These are phyloP conservation scores for Farysia itapuensis DNA, from an alignment of 1,284 basidiomycete species.

Conservation along the genomic window DNA sequence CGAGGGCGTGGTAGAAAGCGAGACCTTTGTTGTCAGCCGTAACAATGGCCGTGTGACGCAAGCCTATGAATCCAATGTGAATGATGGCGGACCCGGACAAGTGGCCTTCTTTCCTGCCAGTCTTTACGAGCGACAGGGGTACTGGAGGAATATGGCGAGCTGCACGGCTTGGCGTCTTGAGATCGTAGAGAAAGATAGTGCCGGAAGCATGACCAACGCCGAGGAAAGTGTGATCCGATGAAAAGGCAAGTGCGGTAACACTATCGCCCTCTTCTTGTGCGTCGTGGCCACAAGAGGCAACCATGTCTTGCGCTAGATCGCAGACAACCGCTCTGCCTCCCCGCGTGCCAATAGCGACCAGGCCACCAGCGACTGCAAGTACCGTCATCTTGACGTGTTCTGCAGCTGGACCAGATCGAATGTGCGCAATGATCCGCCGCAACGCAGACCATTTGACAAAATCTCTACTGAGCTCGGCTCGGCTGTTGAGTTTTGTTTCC, in stretches of 20 bases:
- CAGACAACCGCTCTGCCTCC: constrained; percentile 79
- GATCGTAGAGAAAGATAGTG: constrained; percentile 82
- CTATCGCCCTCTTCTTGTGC: constrained; percentile 62
- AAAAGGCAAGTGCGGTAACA: constrained; percentile 87
- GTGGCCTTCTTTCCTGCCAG: constrained; percentile 91
- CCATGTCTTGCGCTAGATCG: constrained; percentile 74
- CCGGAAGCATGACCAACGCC: constrained; percentile 86
- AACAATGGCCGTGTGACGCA: constrained; percentile 88
- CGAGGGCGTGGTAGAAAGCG: constrained; percentile 92
- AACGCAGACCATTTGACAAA: constrained; percentile 80
- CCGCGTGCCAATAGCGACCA: constrained; percentile 86
- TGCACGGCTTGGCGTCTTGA: constrained; percentile 68
- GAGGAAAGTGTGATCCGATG: constrained; percentile 89
- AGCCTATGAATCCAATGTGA: constrained; percentile 85
- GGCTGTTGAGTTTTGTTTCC: constrained; percentile 29
- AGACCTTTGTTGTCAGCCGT: constrained; percentile 87
- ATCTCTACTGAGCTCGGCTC: constrained; percentile 63
- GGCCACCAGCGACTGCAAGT: constrained; percentile 75
- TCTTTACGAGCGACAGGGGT: constrained; percentile 68
- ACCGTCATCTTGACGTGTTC: constrained; percentile 72
- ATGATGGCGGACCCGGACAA: constrained; percentile 80
- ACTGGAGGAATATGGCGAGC: constrained; percentile 74
- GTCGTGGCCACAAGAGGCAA: constrained; percentile 37
- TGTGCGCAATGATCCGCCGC: constrained; percentile 66
- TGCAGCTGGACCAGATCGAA: constrained; percentile 67